Conservation (phyloP, 2,329 filamentous ascomycete genomes). For the Pseudogymnoascus sp. region DNA sequence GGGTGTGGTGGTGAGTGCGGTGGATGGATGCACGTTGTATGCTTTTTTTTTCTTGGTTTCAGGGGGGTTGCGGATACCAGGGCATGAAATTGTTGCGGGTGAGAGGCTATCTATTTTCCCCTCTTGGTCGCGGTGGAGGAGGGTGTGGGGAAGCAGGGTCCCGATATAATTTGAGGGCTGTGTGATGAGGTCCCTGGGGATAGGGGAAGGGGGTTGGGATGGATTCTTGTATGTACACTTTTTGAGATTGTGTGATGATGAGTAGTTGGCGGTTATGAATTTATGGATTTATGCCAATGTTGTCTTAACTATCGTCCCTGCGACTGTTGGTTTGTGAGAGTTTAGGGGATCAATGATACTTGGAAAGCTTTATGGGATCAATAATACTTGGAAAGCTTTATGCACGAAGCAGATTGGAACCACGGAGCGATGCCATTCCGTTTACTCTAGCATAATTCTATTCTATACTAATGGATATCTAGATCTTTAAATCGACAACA, state of each 20-base stretch:
- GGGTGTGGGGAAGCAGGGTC: background rate
- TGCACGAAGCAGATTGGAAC: background rate
- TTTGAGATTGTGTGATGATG: background rate
- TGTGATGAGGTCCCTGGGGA: background rate
- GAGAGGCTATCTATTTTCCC: background rate
- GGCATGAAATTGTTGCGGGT: background rate
- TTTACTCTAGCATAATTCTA: background rate
- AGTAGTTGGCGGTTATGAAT: background rate
- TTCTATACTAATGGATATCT: slow-evolving; percentile 5
- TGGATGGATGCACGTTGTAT: background rate
- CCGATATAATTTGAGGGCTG: background rate
- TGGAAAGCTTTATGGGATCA: background rate
- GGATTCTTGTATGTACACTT: background rate
- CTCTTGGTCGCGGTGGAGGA: background rate
- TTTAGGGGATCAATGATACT: background rate
- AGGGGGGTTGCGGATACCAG: background rate
- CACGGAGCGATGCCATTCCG: background rate
- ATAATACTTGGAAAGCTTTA: background rate
- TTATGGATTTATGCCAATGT: background rate
- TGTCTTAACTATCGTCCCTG: background rate
- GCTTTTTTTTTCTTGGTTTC: background rate
- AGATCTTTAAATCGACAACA: background rate
- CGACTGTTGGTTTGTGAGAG: background rate
- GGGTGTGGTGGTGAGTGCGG: background rate
- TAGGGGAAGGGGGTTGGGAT: background rate